These are phyloP conservation scores for Wolfiporia cocos DNA, from an alignment of 1,284 basidiomycete species.

Conservation along the genomic window DNA sequence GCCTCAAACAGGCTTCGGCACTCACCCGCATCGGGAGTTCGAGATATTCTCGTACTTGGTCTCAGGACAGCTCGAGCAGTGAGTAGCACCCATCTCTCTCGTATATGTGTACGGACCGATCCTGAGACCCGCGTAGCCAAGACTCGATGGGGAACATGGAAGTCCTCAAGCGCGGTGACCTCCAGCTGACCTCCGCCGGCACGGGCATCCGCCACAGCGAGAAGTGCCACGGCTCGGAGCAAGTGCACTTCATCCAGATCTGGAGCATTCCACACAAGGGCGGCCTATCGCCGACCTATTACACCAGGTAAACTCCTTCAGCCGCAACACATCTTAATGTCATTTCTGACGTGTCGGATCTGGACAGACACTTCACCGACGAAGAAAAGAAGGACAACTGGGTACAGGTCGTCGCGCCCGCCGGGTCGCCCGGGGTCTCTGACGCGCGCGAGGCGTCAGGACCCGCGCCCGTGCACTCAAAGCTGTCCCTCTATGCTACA, in stretches of 20 bases:
- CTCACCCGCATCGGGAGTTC: constrained; percentile 80
- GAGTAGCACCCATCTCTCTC: constrained; percentile 15
- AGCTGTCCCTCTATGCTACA: constrained; percentile 59
- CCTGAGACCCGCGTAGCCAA: constrained; percentile 37
- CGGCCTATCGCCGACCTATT: constrained; percentile 70
- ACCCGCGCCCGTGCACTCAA: constrained; percentile 68
- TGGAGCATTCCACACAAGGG: constrained; percentile 68
- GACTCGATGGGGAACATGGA: constrained; percentile 91
- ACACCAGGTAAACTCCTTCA: constrained; percentile 72
- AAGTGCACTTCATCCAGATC: constrained; percentile 84
- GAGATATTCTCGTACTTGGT: constrained; percentile 92
- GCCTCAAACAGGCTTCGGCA: constrained; percentile 76
- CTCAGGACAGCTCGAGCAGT: constrained; percentile 77
- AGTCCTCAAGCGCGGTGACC: constrained; percentile 78
- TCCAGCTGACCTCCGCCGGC: constrained; percentile 90
- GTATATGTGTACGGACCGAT: background rate
- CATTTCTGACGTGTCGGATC: background rate
- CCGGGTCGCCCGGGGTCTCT: constrained; percentile 45
- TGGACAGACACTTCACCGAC: constrained; percentile 67
- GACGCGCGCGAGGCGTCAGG: constrained; percentile 61
- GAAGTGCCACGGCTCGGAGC: constrained; percentile 49
- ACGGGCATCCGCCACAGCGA: constrained; percentile 86
- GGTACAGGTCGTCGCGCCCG: constrained; percentile 68
- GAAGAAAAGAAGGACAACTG: constrained; percentile 74
- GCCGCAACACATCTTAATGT: too few relatives aligned